phyloP scores from a whole-genome alignment of 129 eudicot species.

The Chrysanthemum lavandulifolium region DNA sequence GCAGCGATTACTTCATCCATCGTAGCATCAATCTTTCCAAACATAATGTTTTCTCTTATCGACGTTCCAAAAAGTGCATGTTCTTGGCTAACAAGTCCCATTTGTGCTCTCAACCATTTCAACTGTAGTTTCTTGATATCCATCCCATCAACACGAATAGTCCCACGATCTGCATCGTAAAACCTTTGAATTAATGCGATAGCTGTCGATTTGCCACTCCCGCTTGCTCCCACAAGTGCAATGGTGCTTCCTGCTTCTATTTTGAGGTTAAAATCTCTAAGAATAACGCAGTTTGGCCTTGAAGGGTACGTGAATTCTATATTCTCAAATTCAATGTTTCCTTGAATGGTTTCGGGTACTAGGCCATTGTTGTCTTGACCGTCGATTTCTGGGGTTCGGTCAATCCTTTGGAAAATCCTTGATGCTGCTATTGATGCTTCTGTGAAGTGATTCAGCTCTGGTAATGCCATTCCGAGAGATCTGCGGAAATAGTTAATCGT shows the following conservation, averaged over 20 bases:
- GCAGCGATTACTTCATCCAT: conserved; percentile 89
- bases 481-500: conserved; percentile 34
- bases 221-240: conserved; percentile 95
- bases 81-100: conserved; percentile 97
- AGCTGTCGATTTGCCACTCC: conserved; percentile 95
- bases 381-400: conserved; percentile 66
- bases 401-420: conserved; percentile 69
- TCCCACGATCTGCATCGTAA: conserved; percentile 61
- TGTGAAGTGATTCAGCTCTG: conserved; percentile 81
- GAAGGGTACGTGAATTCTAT: conserved; percentile 81
- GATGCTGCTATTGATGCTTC: conserved; percentile 93
- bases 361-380: conserved; percentile 57
- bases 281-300: conserved; percentile 65
- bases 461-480: conserved; percentile 89
- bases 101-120: conserved; percentile 81
- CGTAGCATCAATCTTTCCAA: conserved; percentile 81
- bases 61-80: conserved; percentile 95
- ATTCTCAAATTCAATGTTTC: conserved; percentile 65
- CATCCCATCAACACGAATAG: conserved; percentile 66
- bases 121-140: conserved; percentile 63
- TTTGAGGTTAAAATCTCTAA: conserved; percentile 65
- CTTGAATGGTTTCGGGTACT: conserved; percentile 48
- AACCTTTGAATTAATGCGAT: conserved; percentile 77
- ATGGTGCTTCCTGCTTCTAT: conserved; percentile 80
- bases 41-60: conserved; percentile 76